Evolutionary conservation across 495 filamentous ascomycete genomes (phyloP).

Genomic region (Talaromyces wortmannii): DNA sequence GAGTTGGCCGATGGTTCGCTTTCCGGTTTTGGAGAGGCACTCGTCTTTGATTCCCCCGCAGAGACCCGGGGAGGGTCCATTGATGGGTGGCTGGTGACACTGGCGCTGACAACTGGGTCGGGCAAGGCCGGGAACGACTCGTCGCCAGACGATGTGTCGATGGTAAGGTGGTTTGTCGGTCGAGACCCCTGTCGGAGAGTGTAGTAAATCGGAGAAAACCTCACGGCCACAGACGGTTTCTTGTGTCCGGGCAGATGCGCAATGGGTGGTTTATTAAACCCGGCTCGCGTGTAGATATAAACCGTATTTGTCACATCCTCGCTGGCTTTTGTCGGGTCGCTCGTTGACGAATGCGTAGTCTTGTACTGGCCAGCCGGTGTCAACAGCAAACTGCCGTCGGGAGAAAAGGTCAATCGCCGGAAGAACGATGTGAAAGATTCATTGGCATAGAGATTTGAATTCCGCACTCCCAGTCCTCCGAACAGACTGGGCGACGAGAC

Average conservation of each 20-base stretch:
- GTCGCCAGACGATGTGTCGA: conserved; percentile 85
- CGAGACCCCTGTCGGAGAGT: conserved; percentile 62
- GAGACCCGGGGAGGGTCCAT: conserved; percentile 78
- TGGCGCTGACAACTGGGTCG: conserved; percentile 65
- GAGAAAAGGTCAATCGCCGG: conserved; percentile 85
- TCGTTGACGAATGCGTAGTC: conserved; percentile 59
- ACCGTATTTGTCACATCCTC: conserved; percentile 95
- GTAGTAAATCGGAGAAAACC: conserved; percentile 88
- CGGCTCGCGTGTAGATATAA: conserved; percentile 94
- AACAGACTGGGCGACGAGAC: conserved; percentile 66
- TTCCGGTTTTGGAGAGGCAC: conserved; percentile 49
- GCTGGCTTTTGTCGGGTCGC: conserved; percentile 61
- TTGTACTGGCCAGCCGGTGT: conserved; percentile 97
- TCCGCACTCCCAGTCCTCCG: conserved; percentile 61
- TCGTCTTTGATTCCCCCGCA: conserved; percentile 33
- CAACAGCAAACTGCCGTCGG: conserved; percentile 90
- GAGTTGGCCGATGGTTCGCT: conserved; percentile 50
- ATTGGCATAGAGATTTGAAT: conserved; percentile 90
- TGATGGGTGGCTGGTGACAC: conserved; percentile 43
- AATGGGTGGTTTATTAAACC: conserved; percentile 94
- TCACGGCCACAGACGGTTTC: conserved; percentile 94
- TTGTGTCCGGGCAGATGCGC: conserved; percentile 98
- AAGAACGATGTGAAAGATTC: conserved; percentile 98
- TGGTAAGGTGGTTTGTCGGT: conserved; percentile 78
- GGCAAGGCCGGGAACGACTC: conserved; percentile 78